Conservation (phyloP, 495 filamentous ascomycete genomes). For the Aspergillus homomorphus region DNA sequence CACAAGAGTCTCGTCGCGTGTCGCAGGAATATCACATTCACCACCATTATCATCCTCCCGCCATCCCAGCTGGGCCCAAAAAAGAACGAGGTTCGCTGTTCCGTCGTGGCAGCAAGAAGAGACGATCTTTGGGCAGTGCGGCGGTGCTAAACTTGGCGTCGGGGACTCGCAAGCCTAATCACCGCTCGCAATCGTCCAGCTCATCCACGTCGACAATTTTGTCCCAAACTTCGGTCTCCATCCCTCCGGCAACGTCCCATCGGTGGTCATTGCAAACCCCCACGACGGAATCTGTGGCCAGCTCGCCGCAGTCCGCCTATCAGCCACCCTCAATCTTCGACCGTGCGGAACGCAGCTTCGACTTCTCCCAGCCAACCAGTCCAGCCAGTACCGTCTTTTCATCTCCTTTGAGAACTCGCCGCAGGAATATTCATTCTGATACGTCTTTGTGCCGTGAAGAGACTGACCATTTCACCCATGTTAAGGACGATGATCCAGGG, state of each 20-base stretch:
- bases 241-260: constrained; percentile 49
- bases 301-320: constrained; percentile 73
- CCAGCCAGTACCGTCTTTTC: constrained; percentile 67
- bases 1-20: constrained; percentile 46
- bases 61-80: constrained; percentile 26
- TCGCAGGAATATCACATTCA: constrained; percentile 84
- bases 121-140: constrained; percentile 55
- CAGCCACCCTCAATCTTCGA: constrained; percentile 79
- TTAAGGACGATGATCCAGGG: constrained; percentile 27
- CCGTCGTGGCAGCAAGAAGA: constrained; percentile 63
- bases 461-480: constrained; percentile 16
- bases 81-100: constrained; percentile 49
- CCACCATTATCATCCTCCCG: constrained; percentile 81
- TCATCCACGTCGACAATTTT: constrained; percentile 56
- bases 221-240: constrained; percentile 61
- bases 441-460: constrained; percentile 13
- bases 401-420: constrained; percentile 39
- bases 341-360: constrained; percentile 49
- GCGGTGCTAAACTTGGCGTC: constrained; percentile 59
- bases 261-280: constrained; percentile 69
- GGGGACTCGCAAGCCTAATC: constrained; percentile 36
- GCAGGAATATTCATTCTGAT: constrained; percentile 48
- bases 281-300: constrained; percentile 70
- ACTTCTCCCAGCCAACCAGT: constrained; percentile 68
- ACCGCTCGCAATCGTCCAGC: constrained; percentile 41